Percentiles rank a stretch among this genome's conserved stretches.
phyloP scores from a whole-genome alignment of 1,139 yeast genomes.

The Sugiyamaella neomexicana region DNA sequence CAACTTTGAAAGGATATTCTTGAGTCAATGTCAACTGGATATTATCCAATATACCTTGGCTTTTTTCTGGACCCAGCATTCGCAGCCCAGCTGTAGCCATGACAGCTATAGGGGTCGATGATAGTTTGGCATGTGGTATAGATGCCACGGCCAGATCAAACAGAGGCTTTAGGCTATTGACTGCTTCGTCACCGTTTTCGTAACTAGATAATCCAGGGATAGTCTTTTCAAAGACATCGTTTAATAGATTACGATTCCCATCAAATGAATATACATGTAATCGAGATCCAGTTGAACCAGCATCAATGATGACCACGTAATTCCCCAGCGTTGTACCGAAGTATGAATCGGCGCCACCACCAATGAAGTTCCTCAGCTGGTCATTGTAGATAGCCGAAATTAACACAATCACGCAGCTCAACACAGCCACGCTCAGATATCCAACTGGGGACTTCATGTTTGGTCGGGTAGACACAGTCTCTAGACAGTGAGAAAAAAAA shows the following conservation, averaged over 20 bases:
- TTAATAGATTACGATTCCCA: slow-evolving; percentile 68
- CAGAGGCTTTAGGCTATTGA: slow-evolving; percentile 75
- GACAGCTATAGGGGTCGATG: slow-evolving; percentile 86
- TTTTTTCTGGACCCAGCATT: slow-evolving; percentile 68
- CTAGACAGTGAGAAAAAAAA: background rate
- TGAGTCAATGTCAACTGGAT: slow-evolving; percentile 68
- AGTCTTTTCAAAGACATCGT: slow-evolving; percentile 76
- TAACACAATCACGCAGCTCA: background rate
- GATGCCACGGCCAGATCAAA: slow-evolving; percentile 66
- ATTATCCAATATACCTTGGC: slow-evolving; percentile 63
- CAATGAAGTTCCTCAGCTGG: background rate
- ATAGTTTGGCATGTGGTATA: slow-evolving; percentile 65
- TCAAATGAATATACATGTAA: slow-evolving; percentile 85
- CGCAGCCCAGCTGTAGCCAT: slow-evolving; percentile 95
- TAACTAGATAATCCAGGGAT: slow-evolving; percentile 87
- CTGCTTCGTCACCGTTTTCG: slow-evolving; percentile 79
- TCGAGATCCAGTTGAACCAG: slow-evolving; percentile 95
- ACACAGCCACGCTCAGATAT: background rate
- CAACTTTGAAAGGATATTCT: slow-evolving; percentile 82
- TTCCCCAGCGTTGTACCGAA: slow-evolving; percentile 24
- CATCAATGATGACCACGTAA: slow-evolving; percentile 84
- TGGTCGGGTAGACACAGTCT: background rate
- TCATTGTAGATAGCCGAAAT: slow-evolving; percentile 2
- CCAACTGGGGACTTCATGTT: background rate
- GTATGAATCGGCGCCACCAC: background rate